Evolutionary conservation across 2,329 filamentous ascomycete species (phyloP).

Genomic region (Sarocladium oryzae): DNA sequence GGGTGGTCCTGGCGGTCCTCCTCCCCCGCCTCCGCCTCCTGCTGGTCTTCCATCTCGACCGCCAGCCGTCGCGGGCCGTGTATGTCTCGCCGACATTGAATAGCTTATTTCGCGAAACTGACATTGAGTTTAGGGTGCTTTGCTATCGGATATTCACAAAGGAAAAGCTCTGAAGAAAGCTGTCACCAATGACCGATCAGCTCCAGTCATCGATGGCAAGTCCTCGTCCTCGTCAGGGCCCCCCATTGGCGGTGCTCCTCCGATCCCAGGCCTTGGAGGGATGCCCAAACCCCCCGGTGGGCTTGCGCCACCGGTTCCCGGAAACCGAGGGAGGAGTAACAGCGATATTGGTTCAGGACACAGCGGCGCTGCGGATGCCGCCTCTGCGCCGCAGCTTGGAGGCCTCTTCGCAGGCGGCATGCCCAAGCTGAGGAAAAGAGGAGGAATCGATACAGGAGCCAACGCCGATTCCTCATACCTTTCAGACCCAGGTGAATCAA

Average conservation of each 20-base stretch:
- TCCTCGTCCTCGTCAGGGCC: constrained; percentile 39
- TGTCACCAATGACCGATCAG: constrained; percentile 87
- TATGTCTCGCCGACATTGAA: constrained; percentile 35
- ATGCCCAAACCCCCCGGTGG: constrained; percentile 49
- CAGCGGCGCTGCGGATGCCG: constrained; percentile 34
- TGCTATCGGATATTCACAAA: constrained; percentile 83
- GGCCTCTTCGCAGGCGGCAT: constrained; percentile 92
- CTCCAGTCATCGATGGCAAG: constrained; percentile 51
- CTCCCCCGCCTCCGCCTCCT: constrained; percentile 55
- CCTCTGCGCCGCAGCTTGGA: constrained; percentile 70
- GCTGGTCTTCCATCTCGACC: constrained; percentile 53
- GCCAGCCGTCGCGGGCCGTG: constrained; percentile 51
- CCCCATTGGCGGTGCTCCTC: constrained; percentile 69
- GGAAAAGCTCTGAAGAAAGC: constrained; percentile 76
- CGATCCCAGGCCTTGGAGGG: constrained; percentile 59
- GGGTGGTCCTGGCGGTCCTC: constrained; percentile 55
- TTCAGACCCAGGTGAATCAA: constrained; percentile 61
- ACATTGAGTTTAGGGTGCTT: constrained; percentile 57
- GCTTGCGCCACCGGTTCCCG: constrained; percentile 65
- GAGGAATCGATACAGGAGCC: constrained; percentile 65
- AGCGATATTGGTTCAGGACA: constrained; percentile 61
- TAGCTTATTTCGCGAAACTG: constrained; percentile 9
- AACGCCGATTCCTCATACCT: constrained; percentile 61
- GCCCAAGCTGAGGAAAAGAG: constrained; percentile 89
- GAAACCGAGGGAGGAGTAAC: constrained; percentile 71